Percentiles rank a stretch among this genome's conserved stretches.
These are phyloP conservation scores for Solanum appendiculatum DNA, from an alignment of 257 asterid species.

Conservation along the genomic window DNA sequence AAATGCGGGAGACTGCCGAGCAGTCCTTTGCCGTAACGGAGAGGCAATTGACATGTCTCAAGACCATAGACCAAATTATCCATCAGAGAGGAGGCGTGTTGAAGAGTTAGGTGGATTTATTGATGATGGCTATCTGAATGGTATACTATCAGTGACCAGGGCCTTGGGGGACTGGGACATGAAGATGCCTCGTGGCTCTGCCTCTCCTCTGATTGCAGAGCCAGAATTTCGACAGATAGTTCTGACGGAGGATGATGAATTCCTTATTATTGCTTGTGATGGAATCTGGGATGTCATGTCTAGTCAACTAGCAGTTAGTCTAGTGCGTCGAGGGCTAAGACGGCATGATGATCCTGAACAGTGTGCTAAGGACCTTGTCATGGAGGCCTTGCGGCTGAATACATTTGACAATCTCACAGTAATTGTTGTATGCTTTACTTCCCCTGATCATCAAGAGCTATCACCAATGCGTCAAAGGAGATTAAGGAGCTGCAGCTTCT, in stretches of 20 bases:
- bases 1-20: constrained; percentile 79
- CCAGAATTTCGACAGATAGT: constrained; percentile 55
- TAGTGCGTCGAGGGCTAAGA: constrained; percentile 58
- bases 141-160: constrained; percentile 63
- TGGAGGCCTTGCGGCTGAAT: constrained; percentile 61
- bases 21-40: constrained; percentile 78
- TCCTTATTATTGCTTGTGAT: constrained; percentile 79
- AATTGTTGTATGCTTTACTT: constrained; percentile 47
- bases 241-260: constrained; percentile 67
- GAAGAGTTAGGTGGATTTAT: constrained; percentile 71
- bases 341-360: constrained; percentile 79
- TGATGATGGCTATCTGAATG: constrained; percentile 70
- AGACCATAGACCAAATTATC: constrained; percentile 57
- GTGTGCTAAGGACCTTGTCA: constrained; percentile 74
- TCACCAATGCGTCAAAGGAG: constrained; percentile 22
- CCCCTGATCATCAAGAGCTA: constrained; percentile 30
- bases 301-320: constrained; percentile 72
- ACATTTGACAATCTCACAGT: constrained; percentile 76
- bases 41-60: constrained; percentile 76
- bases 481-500: constrained; percentile 53
- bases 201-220: constrained; percentile 74
- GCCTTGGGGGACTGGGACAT: constrained; percentile 91
- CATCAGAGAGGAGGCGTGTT: constrained; percentile 52
- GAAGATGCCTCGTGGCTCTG: constrained; percentile 69
- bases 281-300: constrained; percentile 85